Base-by-base conservation (phyloP, 306 rosid species). In the Ceratonia siliqua region DNA sequence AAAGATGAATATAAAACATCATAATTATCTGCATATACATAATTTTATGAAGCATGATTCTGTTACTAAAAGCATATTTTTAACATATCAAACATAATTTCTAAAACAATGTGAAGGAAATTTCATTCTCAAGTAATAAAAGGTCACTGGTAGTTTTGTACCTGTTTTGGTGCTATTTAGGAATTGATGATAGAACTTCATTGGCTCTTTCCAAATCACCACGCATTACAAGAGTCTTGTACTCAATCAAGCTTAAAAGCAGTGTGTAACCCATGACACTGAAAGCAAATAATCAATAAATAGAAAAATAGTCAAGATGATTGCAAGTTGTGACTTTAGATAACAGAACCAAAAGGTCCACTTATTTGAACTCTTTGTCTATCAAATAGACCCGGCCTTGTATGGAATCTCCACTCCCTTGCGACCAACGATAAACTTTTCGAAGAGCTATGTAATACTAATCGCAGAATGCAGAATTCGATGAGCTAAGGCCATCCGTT, bases 311-410 rank as follows among this genome's bases (percentile, higher is more conserved):
- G 35, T 68, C 70, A 78, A 78, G 67, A 61, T 52, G 42, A 74
- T 50, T 15, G 21, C 71, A 68, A 13, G 42, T 33, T 57, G 43
- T 15, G 38, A 75, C 49, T 80, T 78, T 50, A 45, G 70, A 71
- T 22, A 39, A 55, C 32, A 54, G 59, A 81, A 66, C 66, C 49
- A 71, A 66, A 61, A 58, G 59, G 20, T 9, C 74, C 54, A 84
- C 98, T 80, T 84, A 95, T 98, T 95, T 95, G 93, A 95, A 95
- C 81, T 95, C 99, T 82, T 95, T 95, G 92, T 95, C 99, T 33
- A 95, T 95, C 78, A 95, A 82, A 82, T 86, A 95, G 48, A 95
- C 92, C 91, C 89, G 85, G 80, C 99, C 92, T 81, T 95, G 99
- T n/a, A n/a, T n/a, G n/a, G n/a, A n/a, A n/a, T n/a, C n/a, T n/a